These are phyloP conservation scores for Juncus effusus DNA, from an alignment of 176 grass and related monocot species.

Conservation along the genomic window DNA sequence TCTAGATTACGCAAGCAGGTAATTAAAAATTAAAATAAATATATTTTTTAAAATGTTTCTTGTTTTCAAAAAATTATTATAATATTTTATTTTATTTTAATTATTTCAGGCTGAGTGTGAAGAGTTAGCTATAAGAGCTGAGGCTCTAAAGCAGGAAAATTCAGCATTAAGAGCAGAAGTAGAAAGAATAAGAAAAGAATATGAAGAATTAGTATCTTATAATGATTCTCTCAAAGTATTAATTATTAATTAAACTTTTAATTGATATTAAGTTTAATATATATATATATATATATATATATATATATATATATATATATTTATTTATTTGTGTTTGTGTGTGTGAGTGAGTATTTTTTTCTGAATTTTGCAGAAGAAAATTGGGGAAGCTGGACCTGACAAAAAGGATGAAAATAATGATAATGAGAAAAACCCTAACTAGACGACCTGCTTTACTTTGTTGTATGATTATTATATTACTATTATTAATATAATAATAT, in stretches of 20 bases:
- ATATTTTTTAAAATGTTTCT: not conserved
- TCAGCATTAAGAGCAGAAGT: conserved; percentile 85
- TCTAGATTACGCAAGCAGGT: conserved; percentile 99
- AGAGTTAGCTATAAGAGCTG: conserved; percentile 81
- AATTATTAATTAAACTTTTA: conserved; percentile 1
- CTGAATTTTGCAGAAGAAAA: conserved; percentile 56
- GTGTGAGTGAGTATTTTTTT: conserved; percentile 12
- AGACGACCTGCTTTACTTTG: conserved; percentile 48
- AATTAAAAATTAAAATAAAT: not conserved
- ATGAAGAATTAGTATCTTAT: conserved; percentile 68
- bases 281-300: conserved; percentile 2
- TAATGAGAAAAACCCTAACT: conserved; percentile 64
- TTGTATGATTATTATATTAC: conserved; percentile 62
- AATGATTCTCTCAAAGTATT: conserved; percentile 78
- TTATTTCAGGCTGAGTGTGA: conserved; percentile 93
- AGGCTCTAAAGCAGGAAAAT: conserved; percentile 92
- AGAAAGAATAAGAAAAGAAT: conserved; percentile 73
- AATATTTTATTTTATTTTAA: not conserved
- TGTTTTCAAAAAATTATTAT: not conserved
- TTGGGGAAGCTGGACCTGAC: conserved; percentile 57
- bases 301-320: conserved; percentile 2
- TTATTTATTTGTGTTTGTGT: not conserved
- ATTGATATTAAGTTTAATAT: conserved; percentile 24
- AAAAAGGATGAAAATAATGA: conserved; percentile 50
- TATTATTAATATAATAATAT: conserved; percentile 50